Evolutionary conservation across 2,329 filamentous ascomycete species (phyloP).

Genomic region (Cyphellophora europaea): DNA sequence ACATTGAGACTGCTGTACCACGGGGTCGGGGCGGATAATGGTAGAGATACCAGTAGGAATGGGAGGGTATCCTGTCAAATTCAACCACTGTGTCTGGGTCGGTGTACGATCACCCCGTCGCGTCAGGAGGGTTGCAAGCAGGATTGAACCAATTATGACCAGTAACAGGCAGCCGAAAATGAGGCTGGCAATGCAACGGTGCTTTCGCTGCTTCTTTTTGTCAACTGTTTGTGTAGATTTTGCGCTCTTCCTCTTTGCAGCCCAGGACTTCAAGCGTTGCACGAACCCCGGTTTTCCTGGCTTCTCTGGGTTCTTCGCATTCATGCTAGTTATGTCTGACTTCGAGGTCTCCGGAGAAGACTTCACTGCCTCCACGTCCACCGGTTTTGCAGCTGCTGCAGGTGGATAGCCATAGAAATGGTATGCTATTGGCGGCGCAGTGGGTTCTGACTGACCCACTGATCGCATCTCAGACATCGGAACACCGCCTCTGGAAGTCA

Average conservation of each 20-base stretch:
- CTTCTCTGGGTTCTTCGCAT: slow-evolving; percentile 1
- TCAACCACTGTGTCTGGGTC: slow-evolving; percentile 59
- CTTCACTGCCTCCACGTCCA: too few relatives aligned
- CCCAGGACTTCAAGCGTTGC: slow-evolving; percentile 6
- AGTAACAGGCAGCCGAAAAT: slow-evolving; percentile 47
- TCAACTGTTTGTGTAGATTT: too few relatives aligned
- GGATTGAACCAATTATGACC: slow-evolving; percentile 33
- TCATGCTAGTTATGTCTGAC: too few relatives aligned
- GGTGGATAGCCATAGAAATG: slow-evolving; percentile 26
- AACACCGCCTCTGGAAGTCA: slow-evolving; percentile 54
- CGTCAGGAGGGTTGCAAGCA: slow-evolving; percentile 49
- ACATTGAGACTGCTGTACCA: slow-evolving; percentile 56
- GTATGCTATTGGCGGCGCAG: slow-evolving; percentile 23
- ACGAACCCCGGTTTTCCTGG: slow-evolving; percentile 2
- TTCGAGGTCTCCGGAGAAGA: too few relatives aligned
- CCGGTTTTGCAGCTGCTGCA: background rate
- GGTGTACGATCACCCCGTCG: slow-evolving; percentile 32
- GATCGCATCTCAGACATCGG: slow-evolving; percentile 47
- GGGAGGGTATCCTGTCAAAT: slow-evolving; percentile 75
- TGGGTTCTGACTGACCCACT: slow-evolving; percentile 7
- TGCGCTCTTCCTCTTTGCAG: slow-evolving; percentile 3
- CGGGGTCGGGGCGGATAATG: slow-evolving; percentile 62
- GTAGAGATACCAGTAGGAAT: slow-evolving; percentile 78
- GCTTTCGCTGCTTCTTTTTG: background rate
- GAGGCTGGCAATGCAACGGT: background rate